Evolutionary conservation across 2,329 filamentous ascomycete genomes (phyloP).

Genomic region (Neoascochyta sp.): DNA sequence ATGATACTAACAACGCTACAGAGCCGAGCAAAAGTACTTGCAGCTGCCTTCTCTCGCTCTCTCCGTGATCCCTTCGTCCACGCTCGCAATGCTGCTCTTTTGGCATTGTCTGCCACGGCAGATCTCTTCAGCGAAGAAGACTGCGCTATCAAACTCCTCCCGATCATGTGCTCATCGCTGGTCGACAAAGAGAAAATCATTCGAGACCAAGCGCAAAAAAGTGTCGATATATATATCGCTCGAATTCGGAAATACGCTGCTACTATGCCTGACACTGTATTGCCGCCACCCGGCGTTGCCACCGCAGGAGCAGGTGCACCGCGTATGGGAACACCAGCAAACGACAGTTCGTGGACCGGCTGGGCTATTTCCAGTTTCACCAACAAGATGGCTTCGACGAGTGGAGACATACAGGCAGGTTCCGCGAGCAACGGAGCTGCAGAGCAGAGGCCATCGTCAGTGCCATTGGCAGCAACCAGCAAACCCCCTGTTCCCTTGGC

Average conservation of each 20-base stretch:
- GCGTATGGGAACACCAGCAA: slow-evolving; percentile 76
- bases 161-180: slow-evolving; percentile 75
- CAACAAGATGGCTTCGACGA: slow-evolving; percentile 80
- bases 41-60: slow-evolving; percentile 86
- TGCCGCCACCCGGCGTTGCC: slow-evolving; percentile 60
- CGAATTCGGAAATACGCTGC: slow-evolving; percentile 75
- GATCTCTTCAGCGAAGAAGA: slow-evolving; percentile 90
- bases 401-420: slow-evolving; percentile 74
- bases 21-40: slow-evolving; percentile 82
- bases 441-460: slow-evolving; percentile 47
- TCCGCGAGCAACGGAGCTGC: slow-evolving; percentile 36
- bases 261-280: slow-evolving; percentile 72
- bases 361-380: slow-evolving; percentile 99
- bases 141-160: slow-evolving; percentile 77
- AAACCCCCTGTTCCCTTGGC: slow-evolving; percentile 51
- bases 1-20: slow-evolving; percentile 36
- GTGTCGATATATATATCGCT: slow-evolving; percentile 79
- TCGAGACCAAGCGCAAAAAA: slow-evolving; percentile 86
- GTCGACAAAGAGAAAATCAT: slow-evolving; percentile 95
- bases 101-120: slow-evolving; percentile 79
- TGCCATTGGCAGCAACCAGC: slow-evolving; percentile 44
- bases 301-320: slow-evolving; percentile 52
- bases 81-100: slow-evolving; percentile 80
- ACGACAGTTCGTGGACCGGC: slow-evolving; percentile 73
- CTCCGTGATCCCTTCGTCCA: slow-evolving; percentile 93